Conservation (phyloP, 1,284 basidiomycete genomes). For the Anthracocystis walkeri region DNA sequence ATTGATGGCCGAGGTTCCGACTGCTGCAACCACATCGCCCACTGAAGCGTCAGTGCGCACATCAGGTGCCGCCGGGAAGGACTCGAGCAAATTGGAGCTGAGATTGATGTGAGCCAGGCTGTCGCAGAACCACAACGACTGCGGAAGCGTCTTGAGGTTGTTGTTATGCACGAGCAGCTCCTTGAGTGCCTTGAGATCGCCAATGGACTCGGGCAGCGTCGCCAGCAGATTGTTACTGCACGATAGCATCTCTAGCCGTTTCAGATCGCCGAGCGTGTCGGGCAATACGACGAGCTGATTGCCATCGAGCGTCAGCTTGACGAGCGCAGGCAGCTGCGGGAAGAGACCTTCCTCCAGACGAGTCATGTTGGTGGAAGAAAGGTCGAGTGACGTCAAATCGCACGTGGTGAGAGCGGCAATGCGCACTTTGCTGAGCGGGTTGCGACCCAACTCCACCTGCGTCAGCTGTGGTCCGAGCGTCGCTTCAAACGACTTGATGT, state of each 20-base stretch:
- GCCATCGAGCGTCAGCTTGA: slow-evolving; percentile 61
- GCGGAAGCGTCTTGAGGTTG: slow-evolving; percentile 82
- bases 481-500: slow-evolving; percentile 62
- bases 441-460: slow-evolving; percentile 62
- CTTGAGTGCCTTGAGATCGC: slow-evolving; percentile 81
- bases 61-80: slow-evolving; percentile 76
- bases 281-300: slow-evolving; percentile 87
- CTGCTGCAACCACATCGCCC: slow-evolving; percentile 7
- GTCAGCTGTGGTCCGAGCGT: slow-evolving; percentile 49
- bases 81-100: slow-evolving; percentile 86
- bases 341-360: slow-evolving; percentile 77
- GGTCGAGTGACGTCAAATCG: slow-evolving; percentile 82
- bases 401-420: slow-evolving; percentile 72
- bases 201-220: slow-evolving; percentile 81
- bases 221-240: slow-evolving; percentile 91
- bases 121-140: slow-evolving; percentile 85
- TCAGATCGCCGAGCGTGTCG: slow-evolving; percentile 81
- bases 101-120: slow-evolving; percentile 82
- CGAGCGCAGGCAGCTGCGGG: slow-evolving; percentile 57
- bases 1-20: slow-evolving; percentile 19
- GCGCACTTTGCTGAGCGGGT: slow-evolving; percentile 62
- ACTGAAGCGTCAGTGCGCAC: slow-evolving; percentile 17
- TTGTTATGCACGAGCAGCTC: slow-evolving; percentile 91
- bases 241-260: slow-evolving; percentile 79
- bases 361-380: slow-evolving; percentile 91